A percentile compares a stretch with the other conserved stretches of the same genome.
These are phyloP conservation scores for Piper betle DNA, from an alignment of 164 flowering plant genomes.

Conservation along the genomic window DNA sequence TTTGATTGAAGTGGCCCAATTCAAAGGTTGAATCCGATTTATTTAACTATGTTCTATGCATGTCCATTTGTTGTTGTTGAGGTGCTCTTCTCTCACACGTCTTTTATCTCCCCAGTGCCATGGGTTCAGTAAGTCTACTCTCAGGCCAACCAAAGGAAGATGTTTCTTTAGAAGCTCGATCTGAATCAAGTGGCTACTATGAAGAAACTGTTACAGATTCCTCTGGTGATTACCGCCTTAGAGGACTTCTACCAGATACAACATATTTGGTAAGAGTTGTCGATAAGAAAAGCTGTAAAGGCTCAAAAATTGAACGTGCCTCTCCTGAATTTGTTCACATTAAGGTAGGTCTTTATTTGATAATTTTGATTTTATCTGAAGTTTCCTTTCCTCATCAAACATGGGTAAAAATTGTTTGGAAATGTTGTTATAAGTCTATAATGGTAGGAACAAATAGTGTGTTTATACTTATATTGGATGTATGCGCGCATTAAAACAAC, in stretches of 20 bases:
- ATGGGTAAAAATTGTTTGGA: too few relatives aligned
- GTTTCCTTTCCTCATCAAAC: too few relatives aligned
- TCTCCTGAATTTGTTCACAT: conserved; percentile 66
- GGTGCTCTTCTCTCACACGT: not conserved
- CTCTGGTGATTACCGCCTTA: conserved; percentile 66
- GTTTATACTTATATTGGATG: too few relatives aligned
- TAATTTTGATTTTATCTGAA: too few relatives aligned
- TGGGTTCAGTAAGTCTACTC: conserved; percentile 62
- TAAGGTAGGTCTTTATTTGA: conserved; percentile 29
- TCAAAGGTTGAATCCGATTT: not conserved
- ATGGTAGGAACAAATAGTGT: too few relatives aligned
- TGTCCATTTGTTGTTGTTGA: not conserved
- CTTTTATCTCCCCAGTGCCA: conserved; percentile 43
- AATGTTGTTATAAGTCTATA: too few relatives aligned
- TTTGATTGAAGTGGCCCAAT: not conserved
- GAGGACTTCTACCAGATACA: conserved; percentile 85
- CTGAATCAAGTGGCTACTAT: conserved; percentile 80
- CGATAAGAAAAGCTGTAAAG: conserved; percentile 36
- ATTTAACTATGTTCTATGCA: not conserved
- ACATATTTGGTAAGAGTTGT: conserved; percentile 58
- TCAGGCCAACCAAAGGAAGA: conserved; percentile 93
- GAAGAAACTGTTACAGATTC: conserved; percentile 81
- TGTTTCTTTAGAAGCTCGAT: conserved; percentile 78
- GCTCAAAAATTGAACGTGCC: conserved; percentile 68
- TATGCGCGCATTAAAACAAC: too few relatives aligned